A percentile compares a stretch with the other conserved stretches of the same genome.
Evolutionary conservation across 2,329 filamentous ascomycete species (phyloP).

Genomic region (Trichoderma atrobrunneum): DNA sequence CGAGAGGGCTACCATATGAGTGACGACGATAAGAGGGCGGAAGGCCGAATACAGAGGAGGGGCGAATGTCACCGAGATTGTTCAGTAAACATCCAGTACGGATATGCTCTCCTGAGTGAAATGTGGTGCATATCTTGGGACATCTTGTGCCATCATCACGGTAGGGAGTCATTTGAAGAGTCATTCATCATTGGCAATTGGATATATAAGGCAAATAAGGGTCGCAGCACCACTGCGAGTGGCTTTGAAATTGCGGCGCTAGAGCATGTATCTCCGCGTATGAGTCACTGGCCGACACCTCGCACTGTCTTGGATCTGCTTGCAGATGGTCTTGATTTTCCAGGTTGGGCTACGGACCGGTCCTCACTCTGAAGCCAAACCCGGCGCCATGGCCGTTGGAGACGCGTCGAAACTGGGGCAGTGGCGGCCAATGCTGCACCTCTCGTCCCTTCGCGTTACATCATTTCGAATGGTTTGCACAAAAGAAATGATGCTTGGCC

Average conservation of each 20-base stretch:
- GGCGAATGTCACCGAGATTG: background rate
- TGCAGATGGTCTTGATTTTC: background rate
- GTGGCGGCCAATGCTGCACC: background rate
- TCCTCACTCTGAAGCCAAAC: background rate
- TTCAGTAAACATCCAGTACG: background rate
- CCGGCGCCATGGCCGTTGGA: background rate
- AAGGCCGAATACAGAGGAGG: background rate
- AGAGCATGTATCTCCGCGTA: background rate
- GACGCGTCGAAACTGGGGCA: background rate
- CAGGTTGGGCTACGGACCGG: background rate
- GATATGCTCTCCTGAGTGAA: background rate
- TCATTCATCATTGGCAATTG: background rate
- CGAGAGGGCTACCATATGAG: background rate
- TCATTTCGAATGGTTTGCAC: background rate
- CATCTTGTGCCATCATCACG: background rate
- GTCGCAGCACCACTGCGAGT: background rate
- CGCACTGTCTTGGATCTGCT: background rate
- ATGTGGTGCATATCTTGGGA: background rate
- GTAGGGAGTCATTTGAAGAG: slow-evolving; percentile 8
- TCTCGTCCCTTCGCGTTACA: background rate
- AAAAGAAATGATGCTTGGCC: background rate
- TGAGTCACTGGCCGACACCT: slow-evolving; percentile 16
- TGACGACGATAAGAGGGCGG: background rate
- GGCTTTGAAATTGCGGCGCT: background rate
- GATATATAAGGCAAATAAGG: background rate